phyloP scores from a whole-genome alignment of 352 stramenopile genomes.

The Pythium phragmiticola region DNA sequence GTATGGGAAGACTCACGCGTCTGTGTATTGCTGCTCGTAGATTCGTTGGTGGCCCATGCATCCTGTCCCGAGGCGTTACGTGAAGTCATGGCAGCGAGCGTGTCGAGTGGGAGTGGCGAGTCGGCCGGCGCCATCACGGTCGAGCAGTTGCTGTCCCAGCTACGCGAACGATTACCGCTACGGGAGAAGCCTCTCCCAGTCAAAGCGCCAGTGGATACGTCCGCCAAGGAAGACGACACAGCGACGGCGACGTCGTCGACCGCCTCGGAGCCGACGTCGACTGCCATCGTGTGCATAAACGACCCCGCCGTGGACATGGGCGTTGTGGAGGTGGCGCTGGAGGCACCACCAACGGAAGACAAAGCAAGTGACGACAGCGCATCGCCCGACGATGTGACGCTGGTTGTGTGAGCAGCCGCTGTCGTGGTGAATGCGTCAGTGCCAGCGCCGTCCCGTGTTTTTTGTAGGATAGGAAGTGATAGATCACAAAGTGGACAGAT shows the following conservation, averaged over 20 bases:
- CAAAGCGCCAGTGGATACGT: neutral
- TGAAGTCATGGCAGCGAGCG: constrained; percentile 4
- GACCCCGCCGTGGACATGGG: constrained; percentile 11
- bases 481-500: constrained; percentile 10
- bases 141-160: constrained; percentile 10
- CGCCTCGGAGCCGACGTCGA: constrained; percentile 4
- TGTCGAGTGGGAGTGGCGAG: neutral
- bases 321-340: constrained; percentile 6
- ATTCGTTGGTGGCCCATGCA: constrained; percentile 8
- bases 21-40: constrained; percentile 2
- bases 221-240: constrained; percentile 2
- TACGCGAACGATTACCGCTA: constrained; percentile 15
- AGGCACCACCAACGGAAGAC: neutral
- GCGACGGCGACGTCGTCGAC: neutral
- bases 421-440: no score
- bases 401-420: neutral
- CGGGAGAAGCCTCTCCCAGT: constrained; percentile 3
- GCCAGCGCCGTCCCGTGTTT: neutral
- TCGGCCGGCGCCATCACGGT: neutral
- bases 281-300: constrained; percentile 8
- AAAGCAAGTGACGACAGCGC: neutral
- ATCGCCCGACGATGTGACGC: neutral
- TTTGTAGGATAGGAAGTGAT: constrained; percentile 24
- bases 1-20: neutral
- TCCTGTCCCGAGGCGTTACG: constrained; percentile 8